Evolutionary conservation across 2,329 filamentous ascomycete genomes (phyloP), one percentile per base, ranked within the genome.

Genomic region (Colletotrichum higginsianum): DNA sequence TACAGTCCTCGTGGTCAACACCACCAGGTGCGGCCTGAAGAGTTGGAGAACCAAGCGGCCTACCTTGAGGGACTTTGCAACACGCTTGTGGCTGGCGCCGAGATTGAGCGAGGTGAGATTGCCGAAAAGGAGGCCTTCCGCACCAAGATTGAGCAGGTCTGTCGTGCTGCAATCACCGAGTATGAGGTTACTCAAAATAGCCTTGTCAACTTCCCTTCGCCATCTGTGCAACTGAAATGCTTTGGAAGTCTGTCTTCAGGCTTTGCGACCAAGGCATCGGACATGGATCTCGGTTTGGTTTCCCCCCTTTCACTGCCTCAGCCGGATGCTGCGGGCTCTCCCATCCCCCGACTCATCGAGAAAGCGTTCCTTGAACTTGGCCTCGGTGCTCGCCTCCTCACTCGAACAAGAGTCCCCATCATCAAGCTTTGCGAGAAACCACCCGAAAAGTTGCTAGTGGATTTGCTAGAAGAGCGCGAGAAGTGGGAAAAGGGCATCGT

Each of bases 231-330:
- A 64, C 84, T 97, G 16, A 90, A 90, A 75, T 94, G 92, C 77
- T 97, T 96, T 78, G 95, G 94, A 6, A 97, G 94, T 79, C 85
- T 97, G 57, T 89, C 90, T 23, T 95, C 94, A 15, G 95, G 95
- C 0, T 97, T 97, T 81, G 95, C 94, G 4, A 94, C 93, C 13
- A 93, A 93, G 76, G 90, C 91, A n/a, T 96, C 95, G 1, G 95
- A 98, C 77, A 94, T 98, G 92, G 95, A 98, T 80, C 88, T 98
- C 40, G 93, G 92, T 11, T 87, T 97, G 44, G 84, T 96, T 6
- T 92, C 93, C 1, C 89, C 89, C 4, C 82, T 86, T 60, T 92
- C 92, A 2, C 78, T 81, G 23, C 82, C 87, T 55, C 84, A 87
- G 62, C 85, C 87, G 3, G 86, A 90, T 72, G 84, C 84, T 16